These are phyloP conservation scores for Backusella macrospora DNA, from an alignment of 192 early-diverging fungal genomes.

Conservation along the genomic window DNA sequence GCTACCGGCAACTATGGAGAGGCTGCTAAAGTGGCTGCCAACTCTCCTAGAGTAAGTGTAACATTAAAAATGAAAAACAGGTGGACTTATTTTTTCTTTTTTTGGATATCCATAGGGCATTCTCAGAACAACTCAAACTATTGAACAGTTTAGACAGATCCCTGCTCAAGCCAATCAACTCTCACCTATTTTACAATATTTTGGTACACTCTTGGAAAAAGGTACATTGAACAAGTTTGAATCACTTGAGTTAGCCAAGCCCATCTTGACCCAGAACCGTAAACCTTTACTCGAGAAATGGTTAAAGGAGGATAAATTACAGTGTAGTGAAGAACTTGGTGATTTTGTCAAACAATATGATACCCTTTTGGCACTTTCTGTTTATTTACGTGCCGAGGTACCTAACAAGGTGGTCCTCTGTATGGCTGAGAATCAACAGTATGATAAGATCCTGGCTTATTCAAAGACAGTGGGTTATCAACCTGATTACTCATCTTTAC, in stretches of 20 bases:
- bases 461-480: slow-evolving; percentile 92
- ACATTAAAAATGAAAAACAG: background rate
- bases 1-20: slow-evolving; percentile 75
- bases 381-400: slow-evolving; percentile 93
- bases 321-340: slow-evolving; percentile 97
- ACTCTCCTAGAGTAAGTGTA: slow-evolving; percentile 74
- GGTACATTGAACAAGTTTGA: slow-evolving; percentile 94
- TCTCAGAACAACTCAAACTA: slow-evolving; percentile 90
- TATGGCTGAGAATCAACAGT: slow-evolving; percentile 96
- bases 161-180: slow-evolving; percentile 76
- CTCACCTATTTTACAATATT: slow-evolving; percentile 96
- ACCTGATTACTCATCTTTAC: slow-evolving; percentile 89
- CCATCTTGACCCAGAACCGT: slow-evolving; percentile 86
- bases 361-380: slow-evolving; percentile 86
- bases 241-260: slow-evolving; percentile 90
- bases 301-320: slow-evolving; percentile 98
- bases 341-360: slow-evolving; percentile 95
- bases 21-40: slow-evolving; percentile 95
- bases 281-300: slow-evolving; percentile 97
- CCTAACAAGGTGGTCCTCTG: slow-evolving; percentile 94
- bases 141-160: slow-evolving; percentile 91
- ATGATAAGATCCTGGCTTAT: slow-evolving; percentile 95
- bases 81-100: background rate
- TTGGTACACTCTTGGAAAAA: slow-evolving; percentile 93
- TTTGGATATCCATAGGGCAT: slow-evolving; percentile 71